Evolutionary conservation across 768 basidiomycete genomes (phyloP).

Genomic region (Cyclocybe cylindracea): DNA sequence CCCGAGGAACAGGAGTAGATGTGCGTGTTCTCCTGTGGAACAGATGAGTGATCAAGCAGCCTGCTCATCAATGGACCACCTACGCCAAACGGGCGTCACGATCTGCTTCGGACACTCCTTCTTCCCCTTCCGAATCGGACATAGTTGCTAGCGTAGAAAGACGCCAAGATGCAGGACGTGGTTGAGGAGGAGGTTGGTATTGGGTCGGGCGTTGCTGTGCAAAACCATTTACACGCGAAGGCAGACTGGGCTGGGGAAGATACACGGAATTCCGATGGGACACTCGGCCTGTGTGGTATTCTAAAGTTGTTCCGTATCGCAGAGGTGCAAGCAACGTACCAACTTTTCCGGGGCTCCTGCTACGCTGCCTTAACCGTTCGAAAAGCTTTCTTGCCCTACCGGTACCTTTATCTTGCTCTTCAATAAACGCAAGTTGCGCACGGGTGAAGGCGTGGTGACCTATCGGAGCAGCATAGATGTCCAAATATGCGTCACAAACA

Average conservation of each 20-base stretch:
- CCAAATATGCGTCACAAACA: conserved; percentile 56
- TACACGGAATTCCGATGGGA: conserved; percentile 54
- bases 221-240: conserved; percentile 30
- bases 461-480: conserved; percentile 66
- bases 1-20: conserved; percentile 36
- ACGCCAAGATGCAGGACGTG: conserved; percentile 17
- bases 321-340: not conserved
- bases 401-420: conserved; percentile 69
- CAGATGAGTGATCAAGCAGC: not conserved
- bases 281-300: conserved; percentile 15
- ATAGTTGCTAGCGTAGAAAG: conserved; percentile 26
- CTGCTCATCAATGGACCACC: conserved; percentile 20
- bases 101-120: conserved; percentile 61
- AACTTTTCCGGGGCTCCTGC: conserved; percentile 11
- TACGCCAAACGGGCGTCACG: conserved; percentile 76
- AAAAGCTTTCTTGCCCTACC: conserved; percentile 62
- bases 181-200: not conserved
- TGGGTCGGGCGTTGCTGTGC: conserved; percentile 15
- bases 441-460: conserved; percentile 53
- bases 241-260: conserved; percentile 33
- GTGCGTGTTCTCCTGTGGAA: conserved; percentile 52
- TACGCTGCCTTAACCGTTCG: conserved; percentile 23
- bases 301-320: not conserved
- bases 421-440: conserved; percentile 66
- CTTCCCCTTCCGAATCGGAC: conserved; percentile 71